A percentile compares a stretch with the other conserved stretches of the same genome.
These are phyloP conservation scores for Paxillus rubicundulus DNA, from an alignment of 768 basidiomycete species.

Conservation along the genomic window DNA sequence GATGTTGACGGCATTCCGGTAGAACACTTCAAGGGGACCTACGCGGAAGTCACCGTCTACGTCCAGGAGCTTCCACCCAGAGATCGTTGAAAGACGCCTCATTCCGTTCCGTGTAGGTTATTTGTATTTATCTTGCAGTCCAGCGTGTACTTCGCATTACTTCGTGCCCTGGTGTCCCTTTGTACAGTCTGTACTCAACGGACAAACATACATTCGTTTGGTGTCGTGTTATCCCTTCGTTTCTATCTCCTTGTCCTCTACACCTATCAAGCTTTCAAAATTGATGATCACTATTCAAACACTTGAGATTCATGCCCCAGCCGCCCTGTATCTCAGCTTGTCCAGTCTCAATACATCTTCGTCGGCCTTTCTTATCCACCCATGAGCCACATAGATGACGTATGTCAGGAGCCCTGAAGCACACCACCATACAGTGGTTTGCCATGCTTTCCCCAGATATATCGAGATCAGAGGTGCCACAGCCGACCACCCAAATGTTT, in stretches of 20 bases:
- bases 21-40: neutral
- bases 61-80: neutral
- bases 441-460: constrained; percentile 50
- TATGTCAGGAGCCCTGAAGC: constrained; percentile 42
- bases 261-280: too few relatives aligned
- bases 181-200: neutral
- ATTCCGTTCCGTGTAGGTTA: neutral
- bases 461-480: constrained; percentile 50
- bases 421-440: constrained; percentile 54
- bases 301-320: constrained; percentile 42
- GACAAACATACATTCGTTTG: neutral
- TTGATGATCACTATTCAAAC: neutral
- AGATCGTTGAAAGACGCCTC: neutral
- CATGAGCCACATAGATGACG: constrained; percentile 44
- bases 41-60: constrained; percentile 2
- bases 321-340: constrained; percentile 50
- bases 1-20: too few relatives aligned
- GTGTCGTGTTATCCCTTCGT: neutral
- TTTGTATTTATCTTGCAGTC: neutral
- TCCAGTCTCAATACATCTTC: constrained; percentile 51
- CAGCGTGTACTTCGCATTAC: neutral
- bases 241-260: neutral
- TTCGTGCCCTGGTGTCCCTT: neutral
- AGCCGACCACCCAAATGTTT: constrained; percentile 40
- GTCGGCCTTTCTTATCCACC: constrained; percentile 44